Evolutionary conservation across 2,329 filamentous ascomycete species (phyloP).

Genomic region (Septoria petroselini): DNA sequence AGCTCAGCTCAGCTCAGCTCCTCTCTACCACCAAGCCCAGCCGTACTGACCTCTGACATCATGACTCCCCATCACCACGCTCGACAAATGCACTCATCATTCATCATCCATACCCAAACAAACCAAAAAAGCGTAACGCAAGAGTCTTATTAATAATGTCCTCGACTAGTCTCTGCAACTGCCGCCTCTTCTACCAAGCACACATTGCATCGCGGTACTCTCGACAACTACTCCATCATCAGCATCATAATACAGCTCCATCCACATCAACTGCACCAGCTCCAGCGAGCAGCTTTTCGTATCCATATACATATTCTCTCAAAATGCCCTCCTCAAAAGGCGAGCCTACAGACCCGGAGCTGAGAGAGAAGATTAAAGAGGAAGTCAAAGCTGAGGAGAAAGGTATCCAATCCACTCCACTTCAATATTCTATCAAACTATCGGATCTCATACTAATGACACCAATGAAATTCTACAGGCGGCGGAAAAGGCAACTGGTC

Average conservation of each 20-base stretch:
- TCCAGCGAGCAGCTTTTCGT: too few relatives aligned
- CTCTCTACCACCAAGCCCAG: too few relatives aligned
- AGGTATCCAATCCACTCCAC: constrained; percentile 24
- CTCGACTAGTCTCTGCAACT: neutral
- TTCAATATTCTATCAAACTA: neutral
- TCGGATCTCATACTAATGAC: too few relatives aligned
- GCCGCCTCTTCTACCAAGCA: neutral
- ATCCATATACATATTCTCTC: constrained; percentile 1
- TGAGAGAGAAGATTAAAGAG: constrained; percentile 37
- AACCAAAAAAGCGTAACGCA: too few relatives aligned
- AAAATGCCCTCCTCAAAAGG: constrained; percentile 36
- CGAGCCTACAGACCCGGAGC: constrained; percentile 35
- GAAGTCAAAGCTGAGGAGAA: constrained; percentile 37
- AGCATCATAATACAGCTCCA: too few relatives aligned
- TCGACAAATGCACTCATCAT: neutral
- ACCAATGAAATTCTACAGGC: constrained; percentile 20
- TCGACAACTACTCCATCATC: neutral
- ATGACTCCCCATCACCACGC: constrained; percentile 2
- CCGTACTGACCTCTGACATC: constrained; percentile 9
- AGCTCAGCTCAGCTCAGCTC: too few relatives aligned
- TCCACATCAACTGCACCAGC: too few relatives aligned
- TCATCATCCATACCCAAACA: too few relatives aligned
- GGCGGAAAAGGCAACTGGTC: constrained; percentile 34
- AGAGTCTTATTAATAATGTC: neutral
- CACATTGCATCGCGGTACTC: neutral